These are phyloP conservation scores for Haplosporangium sp. DNA, from an alignment of 371 early-diverging fungal species.

Conservation along the genomic window DNA sequence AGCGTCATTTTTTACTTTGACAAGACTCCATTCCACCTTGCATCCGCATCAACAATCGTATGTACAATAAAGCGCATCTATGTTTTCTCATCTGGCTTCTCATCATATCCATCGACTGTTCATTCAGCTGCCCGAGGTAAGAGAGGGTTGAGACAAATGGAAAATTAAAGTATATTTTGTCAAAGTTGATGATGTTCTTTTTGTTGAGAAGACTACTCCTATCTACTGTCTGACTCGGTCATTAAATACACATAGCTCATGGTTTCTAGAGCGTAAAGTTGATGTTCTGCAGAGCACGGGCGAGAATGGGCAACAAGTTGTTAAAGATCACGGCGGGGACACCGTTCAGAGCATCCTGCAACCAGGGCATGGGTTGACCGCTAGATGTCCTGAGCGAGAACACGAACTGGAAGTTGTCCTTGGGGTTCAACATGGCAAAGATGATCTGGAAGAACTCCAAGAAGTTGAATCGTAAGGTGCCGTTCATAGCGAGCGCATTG, in stretches of 20 bases:
- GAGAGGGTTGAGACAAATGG: not conserved
- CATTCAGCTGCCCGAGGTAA: too few relatives aligned
- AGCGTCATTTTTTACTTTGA: not conserved
- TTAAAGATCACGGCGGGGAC: conserved; percentile 24
- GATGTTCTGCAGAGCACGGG: conserved; percentile 55
- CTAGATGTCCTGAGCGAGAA: conserved; percentile 34
- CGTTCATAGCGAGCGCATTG: conserved; percentile 29
- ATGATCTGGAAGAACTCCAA: conserved; percentile 27
- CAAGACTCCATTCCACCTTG: too few relatives aligned
- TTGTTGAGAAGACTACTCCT: too few relatives aligned
- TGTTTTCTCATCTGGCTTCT: too few relatives aligned
- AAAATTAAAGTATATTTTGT: conserved; percentile 9
- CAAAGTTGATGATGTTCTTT: too few relatives aligned
- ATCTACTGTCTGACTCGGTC: too few relatives aligned
- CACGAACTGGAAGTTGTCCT: conserved; percentile 23
- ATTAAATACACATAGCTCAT: too few relatives aligned
- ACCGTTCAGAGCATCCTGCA: conserved; percentile 56
- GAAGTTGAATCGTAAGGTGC: conserved; percentile 34
- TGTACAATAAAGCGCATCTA: too few relatives aligned
- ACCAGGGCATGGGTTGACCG: conserved; percentile 58
- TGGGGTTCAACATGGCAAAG: conserved; percentile 21
- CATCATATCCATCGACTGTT: too few relatives aligned
- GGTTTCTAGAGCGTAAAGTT: conserved; percentile 25
- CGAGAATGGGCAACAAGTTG: conserved; percentile 57
- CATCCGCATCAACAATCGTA: too few relatives aligned